These are phyloP conservation scores for Blastobotrys attinorum DNA, from an alignment of 805 yeast species.

Conservation along the genomic window DNA sequence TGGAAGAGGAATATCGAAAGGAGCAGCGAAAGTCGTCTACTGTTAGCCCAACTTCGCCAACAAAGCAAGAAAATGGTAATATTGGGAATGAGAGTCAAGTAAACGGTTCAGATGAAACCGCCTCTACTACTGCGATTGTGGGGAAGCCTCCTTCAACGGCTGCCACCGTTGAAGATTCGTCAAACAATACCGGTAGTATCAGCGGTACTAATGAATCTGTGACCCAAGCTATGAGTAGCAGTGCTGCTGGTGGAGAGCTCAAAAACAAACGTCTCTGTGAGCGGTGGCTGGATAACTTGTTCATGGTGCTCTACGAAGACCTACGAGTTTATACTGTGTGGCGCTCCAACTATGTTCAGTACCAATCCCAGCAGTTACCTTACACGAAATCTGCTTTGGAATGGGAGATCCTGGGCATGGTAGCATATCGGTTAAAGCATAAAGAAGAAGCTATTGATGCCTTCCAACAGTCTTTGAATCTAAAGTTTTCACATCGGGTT, in stretches of 20 bases:
- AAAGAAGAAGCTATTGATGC: constrained; percentile 82
- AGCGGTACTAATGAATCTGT: neutral
- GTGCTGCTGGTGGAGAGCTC: constrained; percentile 12
- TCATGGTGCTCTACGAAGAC: constrained; percentile 63
- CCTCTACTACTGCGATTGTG: constrained; percentile 8
- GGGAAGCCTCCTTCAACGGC: constrained; percentile 3
- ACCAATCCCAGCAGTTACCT: constrained; percentile 77
- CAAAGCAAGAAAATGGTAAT: neutral
- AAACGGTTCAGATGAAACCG: constrained; percentile 10
- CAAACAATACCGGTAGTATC: neutral
- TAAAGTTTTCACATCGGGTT: constrained; percentile 74
- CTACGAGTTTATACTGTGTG: constrained; percentile 71
- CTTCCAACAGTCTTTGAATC: constrained; percentile 59
- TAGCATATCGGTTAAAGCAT: constrained; percentile 81
- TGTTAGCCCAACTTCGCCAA: constrained; percentile 1
- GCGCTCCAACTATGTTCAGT: constrained; percentile 86
- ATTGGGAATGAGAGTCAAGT: too few relatives aligned
- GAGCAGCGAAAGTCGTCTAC: constrained; percentile 19
- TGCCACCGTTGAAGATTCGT: neutral
- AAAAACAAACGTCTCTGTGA: constrained; percentile 56
- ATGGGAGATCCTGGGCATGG: constrained; percentile 87
- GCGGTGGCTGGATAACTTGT: constrained; percentile 70
- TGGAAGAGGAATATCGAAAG: constrained; percentile 61
- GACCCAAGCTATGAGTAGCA: neutral
- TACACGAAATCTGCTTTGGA: constrained; percentile 73